Base-by-base conservation (phyloP, 306 rosid species). In the Pyrus communis region DNA sequence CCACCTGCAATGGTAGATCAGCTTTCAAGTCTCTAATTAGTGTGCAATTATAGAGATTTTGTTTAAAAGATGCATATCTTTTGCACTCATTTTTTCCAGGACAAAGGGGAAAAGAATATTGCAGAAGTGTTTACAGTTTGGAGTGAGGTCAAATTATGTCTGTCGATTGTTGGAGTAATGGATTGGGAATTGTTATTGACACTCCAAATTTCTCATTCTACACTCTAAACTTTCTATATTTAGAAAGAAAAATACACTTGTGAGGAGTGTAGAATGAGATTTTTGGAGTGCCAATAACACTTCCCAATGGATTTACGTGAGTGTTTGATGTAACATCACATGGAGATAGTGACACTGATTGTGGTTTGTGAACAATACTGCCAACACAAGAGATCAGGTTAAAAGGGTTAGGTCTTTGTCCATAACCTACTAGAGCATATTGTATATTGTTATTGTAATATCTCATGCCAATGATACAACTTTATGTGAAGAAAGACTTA, bases 311-410 rank as follows among this genome's bases (percentile, higher is more conserved):
- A 82, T 60, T 83, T 78, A 69, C 55, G 63, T 63, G 73, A 79
- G 71, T 28, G 76, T 21, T 76, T 66, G 67, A 49, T 10, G 84
- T 40, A 19, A 70, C 75, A 65, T 81, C 86, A 79, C 86, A 84
- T 75, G 77, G 31, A 62, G 71, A 67, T 45, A 62, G 31, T 27
- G 69, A 74, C n/a, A 22, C 10, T 45, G 31, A 45, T 12, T 38
- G 59, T 62, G 45, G 59, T 61, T 31, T 45, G 22, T 31, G 75
- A 38, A 74, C 71, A 65, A 65, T 71, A 43, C 75, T 59, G 66
- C 30, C 23, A 67, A 73, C 22, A 10, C 14, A 49, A 15, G 67
- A 67, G 74, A 74, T 31, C 59, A 79, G 75, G 18, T 40, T 63
- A 30, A 28, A 28, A 63, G 22, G 7, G 1, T 58, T 27, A 2